A percentile compares a stretch with the other conserved stretches of the same genome.
Conservation (phyloP, 257 asterid species). For the Cynanchum wilfordii region DNA sequence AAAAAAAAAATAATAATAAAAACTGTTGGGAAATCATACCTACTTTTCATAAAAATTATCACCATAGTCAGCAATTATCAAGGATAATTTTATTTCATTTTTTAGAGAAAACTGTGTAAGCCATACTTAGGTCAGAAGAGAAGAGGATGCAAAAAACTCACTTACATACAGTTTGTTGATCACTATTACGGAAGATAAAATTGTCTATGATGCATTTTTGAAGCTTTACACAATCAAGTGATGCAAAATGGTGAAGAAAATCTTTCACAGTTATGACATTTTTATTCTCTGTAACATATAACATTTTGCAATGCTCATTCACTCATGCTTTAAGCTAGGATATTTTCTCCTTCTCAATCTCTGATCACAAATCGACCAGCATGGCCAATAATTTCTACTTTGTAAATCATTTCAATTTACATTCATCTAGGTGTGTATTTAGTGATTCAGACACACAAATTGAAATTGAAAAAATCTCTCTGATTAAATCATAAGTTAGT, state of each 20-base stretch:
- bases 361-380: not conserved
- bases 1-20: not conserved
- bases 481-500: not conserved
- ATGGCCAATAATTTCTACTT: not conserved
- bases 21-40: not conserved
- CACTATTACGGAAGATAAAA: not conserved
- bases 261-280: not conserved
- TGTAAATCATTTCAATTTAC: not conserved
- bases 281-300: not conserved
- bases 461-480: not conserved
- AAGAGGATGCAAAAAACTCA: not conserved
- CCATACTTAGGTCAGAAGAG: not conserved
- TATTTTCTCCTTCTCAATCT: not conserved
- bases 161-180: not conserved
- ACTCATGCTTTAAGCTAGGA: not conserved
- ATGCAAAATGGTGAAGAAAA: not conserved
- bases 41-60: not conserved
- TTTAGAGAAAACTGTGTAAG: not conserved
- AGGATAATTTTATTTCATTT: not conserved
- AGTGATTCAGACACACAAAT: not conserved
- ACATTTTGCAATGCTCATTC: not conserved
- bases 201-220: not conserved
- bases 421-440: not conserved
- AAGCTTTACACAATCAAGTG: not conserved
- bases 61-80: not conserved